Evolutionary conservation across 129 eudicot species (phyloP), one percentile per base, ranked within the genome.

Genomic region (Artemisia tridentata): DNA sequence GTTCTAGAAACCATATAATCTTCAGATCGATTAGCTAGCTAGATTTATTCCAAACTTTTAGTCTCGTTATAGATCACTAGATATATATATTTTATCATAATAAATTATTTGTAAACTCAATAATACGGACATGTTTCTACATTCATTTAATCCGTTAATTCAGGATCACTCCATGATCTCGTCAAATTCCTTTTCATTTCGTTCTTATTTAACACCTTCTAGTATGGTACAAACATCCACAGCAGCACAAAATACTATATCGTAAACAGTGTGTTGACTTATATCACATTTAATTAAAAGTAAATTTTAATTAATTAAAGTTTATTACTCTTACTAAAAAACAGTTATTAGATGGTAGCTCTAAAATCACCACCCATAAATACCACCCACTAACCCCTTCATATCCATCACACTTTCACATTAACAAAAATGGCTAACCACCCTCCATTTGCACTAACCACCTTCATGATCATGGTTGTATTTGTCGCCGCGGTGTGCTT

Each of bases 221-320:
- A 29, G 0, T 29, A 29, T 0, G 34, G 34, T 29, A 29, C 34
- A 29, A 29, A 29, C 34, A 29, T 29, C 34, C 34, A 29, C 34
- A 29, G 34, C 34, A 29, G 34, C 34, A 29, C 34, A 29, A 29
- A 29, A 29, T 29, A 29, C 34, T 29, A 50, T 57, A 75, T 75
- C 67, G 73, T 43, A 65, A 75, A 67, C 41, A 56, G 78, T 61
- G 71, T 70, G 81, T 77, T 70, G 76, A 77, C 81, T 77, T 52
- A 63, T 54, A 41, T 70, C 34, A 45, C 66, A 38, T 52, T 52
- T 76, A 61, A 76, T 31, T 34, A 68, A 57, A 10, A 15, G 23
- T 21, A 50, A 29, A 50, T 43, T 2, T 38, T 38, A 38, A 2
- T 53, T 69, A 54, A 31, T 52, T 52, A 71, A 57, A 10, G 14